Evolutionary conservation across 2,329 filamentous ascomycete species (phyloP).

Genomic region (Orbilia brochopaga): DNA sequence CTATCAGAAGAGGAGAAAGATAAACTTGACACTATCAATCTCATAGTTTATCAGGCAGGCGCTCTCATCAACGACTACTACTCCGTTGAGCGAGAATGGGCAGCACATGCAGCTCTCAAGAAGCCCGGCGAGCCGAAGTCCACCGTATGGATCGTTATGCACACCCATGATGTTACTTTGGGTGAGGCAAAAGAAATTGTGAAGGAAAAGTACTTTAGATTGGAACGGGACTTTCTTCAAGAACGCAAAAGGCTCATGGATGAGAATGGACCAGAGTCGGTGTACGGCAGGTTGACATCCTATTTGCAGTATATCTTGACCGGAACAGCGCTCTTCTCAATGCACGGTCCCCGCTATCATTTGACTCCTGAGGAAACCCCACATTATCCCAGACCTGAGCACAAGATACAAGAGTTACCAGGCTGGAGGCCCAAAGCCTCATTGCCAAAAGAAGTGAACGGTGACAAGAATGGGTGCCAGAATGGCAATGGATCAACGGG

Average conservation of each 20-base stretch:
- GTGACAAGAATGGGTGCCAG: not conserved
- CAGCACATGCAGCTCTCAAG: not conserved
- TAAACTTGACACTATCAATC: not conserved
- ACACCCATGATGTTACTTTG: not conserved
- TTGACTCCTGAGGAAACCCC: not conserved
- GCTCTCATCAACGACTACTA: not conserved
- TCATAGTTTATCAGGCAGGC: not conserved
- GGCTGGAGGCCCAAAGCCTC: not conserved
- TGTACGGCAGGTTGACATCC: not conserved
- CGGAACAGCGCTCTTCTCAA: not conserved
- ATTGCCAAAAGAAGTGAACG: not conserved
- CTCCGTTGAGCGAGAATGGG: conserved; percentile 5
- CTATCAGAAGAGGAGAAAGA: not conserved
- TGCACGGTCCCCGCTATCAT: not conserved
- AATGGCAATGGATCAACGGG: not conserved
- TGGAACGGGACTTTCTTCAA: not conserved
- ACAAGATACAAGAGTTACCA: not conserved
- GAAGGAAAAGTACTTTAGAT: not conserved
- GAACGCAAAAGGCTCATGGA: not conserved
- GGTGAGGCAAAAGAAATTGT: not conserved
- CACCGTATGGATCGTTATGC: not conserved
- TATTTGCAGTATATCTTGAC: not conserved
- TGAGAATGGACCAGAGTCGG: not conserved
- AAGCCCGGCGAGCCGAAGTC: not conserved
- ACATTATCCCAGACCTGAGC: not conserved